Evolutionary conservation across 805 yeast genomes (phyloP).

Genomic region (Sungouiozyma intestinalis): DNA sequence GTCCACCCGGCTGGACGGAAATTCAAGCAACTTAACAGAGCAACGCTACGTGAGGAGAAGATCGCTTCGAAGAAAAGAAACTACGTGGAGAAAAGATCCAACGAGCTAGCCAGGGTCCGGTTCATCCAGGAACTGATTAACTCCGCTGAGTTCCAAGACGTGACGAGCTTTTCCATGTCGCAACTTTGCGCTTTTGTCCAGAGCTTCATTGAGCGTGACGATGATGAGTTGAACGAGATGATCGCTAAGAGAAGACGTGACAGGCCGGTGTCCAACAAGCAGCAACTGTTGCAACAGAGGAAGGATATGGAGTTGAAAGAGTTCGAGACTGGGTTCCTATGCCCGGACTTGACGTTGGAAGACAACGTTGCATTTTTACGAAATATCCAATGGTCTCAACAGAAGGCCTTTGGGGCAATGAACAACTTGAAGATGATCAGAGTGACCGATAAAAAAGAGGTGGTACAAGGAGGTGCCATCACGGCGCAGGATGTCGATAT

Average conservation of each 20-base stretch:
- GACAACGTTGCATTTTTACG: constrained; percentile 50
- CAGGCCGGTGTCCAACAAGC: constrained; percentile 69
- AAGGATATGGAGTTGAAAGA: constrained; percentile 51
- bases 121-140: constrained; percentile 52
- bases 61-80: constrained; percentile 48
- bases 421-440: constrained; percentile 46
- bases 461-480: constrained; percentile 11
- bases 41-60: constrained; percentile 75
- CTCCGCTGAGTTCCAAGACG: constrained; percentile 30
- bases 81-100: constrained; percentile 47
- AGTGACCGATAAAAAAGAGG: constrained; percentile 19
- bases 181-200: constrained; percentile 55
- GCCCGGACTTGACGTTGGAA: constrained; percentile 62
- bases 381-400: constrained; percentile 63
- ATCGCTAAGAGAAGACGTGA: constrained; percentile 68
- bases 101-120: constrained; percentile 46
- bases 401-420: constrained; percentile 47
- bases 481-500: constrained; percentile 14
- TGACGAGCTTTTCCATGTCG: constrained; percentile 27
- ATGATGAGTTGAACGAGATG: constrained; percentile 60
- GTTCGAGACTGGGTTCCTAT: constrained; percentile 54
- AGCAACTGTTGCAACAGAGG: constrained; percentile 52
- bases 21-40: constrained; percentile 71
- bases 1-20: constrained; percentile 83
- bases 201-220: constrained; percentile 56